These are phyloP conservation scores for Setomelanomma holmii DNA, from an alignment of 2,329 filamentous ascomycete genomes.

Conservation along the genomic window DNA sequence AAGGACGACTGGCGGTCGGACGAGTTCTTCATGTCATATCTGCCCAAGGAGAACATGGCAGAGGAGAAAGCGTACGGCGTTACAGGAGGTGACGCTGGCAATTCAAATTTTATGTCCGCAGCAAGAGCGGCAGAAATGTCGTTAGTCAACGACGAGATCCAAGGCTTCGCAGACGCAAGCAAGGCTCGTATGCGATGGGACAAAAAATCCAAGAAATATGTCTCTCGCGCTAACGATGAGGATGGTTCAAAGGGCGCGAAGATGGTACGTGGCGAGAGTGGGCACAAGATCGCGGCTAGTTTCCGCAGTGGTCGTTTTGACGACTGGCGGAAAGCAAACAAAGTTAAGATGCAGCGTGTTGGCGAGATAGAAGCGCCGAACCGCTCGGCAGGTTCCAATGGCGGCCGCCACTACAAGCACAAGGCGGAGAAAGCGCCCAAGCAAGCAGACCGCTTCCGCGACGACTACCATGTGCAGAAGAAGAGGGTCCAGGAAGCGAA, in stretches of 20 bases:
- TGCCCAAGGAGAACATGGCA: conserved; percentile 79
- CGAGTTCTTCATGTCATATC: conserved; percentile 97
- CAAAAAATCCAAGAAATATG: conserved; percentile 95
- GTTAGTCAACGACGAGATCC: conserved; percentile 85
- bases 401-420: conserved; percentile 75
- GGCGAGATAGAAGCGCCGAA: conserved; percentile 74
- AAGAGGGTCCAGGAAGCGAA: conserved; percentile 86
- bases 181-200: conserved; percentile 90
- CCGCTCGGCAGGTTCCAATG: conserved; percentile 32
- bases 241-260: conserved; percentile 79
- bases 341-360: conserved; percentile 78
- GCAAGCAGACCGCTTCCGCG: conserved; percentile 87
- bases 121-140: conserved; percentile 93
- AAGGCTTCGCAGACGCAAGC: conserved; percentile 78
- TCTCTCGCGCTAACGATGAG: conserved; percentile 88
- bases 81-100: conserved; percentile 71
- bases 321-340: conserved; percentile 86
- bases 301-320: conserved; percentile 96
- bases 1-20: conserved; percentile 74
- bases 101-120: conserved; percentile 81
- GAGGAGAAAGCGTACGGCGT: conserved; percentile 95
- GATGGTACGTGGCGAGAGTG: conserved; percentile 87
- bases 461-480: conserved; percentile 90
- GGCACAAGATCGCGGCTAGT: conserved; percentile 92
- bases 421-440: conserved; percentile 88